phyloP scores from a whole-genome alignment of 2,329 filamentous ascomycete genomes.

The Macrophomina pseudophaseolina region DNA sequence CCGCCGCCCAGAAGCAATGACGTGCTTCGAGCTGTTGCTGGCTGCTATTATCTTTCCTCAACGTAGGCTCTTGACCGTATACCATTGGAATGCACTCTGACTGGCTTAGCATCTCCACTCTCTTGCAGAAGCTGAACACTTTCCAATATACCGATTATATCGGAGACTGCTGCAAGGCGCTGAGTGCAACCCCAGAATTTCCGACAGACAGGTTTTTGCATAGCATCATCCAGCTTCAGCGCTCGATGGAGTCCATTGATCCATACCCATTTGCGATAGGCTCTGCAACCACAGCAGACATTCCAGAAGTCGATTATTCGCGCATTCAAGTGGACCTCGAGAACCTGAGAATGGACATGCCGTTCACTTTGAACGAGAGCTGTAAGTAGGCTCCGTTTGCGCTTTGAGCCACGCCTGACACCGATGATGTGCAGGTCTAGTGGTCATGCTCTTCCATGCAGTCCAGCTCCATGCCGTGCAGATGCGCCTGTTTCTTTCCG shows the following conservation, averaged over 20 bases:
- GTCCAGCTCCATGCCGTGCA: neutral
- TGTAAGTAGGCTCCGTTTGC: neutral
- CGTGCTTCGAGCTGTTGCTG: neutral
- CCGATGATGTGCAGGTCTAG: constrained; percentile 48
- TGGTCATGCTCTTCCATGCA: constrained; percentile 33
- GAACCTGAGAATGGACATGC: neutral
- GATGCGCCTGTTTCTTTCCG: neutral
- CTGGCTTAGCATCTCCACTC: neutral
- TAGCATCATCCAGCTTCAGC: constrained; percentile 45
- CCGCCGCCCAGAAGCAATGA: neutral
- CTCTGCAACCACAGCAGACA: neutral
- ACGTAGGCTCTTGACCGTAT: neutral
- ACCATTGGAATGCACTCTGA: neutral
- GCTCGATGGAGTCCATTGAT: constrained; percentile 33
- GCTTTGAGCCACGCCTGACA: constrained; percentile 31
- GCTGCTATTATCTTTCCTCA: constrained; percentile 8
- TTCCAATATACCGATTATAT: constrained; percentile 43
- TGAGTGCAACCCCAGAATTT: constrained; percentile 40
- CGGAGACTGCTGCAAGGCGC: constrained; percentile 44
- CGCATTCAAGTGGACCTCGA: constrained; percentile 36
- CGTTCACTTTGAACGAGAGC: neutral
- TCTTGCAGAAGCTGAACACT: constrained; percentile 45
- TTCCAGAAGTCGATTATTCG: constrained; percentile 36
- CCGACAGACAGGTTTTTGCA: constrained; percentile 44
- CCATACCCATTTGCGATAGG: neutral